Evolutionary conservation across 202 grass and related monocot genomes (phyloP).

Genomic region (Bolboschoenoplectus hybrid): DNA sequence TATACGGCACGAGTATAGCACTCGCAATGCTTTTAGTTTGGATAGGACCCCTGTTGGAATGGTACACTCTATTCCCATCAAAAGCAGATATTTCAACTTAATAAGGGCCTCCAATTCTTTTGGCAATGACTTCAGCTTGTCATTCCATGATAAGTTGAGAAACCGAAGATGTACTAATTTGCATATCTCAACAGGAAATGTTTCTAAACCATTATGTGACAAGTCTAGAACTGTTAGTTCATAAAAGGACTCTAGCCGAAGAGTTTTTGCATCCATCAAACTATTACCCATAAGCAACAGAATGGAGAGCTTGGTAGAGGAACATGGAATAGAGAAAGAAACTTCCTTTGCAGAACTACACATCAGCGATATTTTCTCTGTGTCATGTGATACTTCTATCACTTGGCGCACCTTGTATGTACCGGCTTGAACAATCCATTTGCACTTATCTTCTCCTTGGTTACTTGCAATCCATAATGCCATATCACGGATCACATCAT

Average conservation of each 20-base stretch:
- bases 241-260: not conserved
- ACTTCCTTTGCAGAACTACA: not conserved
- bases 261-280: too few relatives aligned
- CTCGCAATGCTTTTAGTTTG: too few relatives aligned
- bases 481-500: too few relatives aligned
- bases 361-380: not conserved
- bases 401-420: not conserved
- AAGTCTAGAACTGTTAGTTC: not conserved
- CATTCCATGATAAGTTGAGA: too few relatives aligned
- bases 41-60: too few relatives aligned
- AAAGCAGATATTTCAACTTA: too few relatives aligned
- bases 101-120: not conserved
- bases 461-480: too few relatives aligned
- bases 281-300: too few relatives aligned
- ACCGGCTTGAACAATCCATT: conserved; percentile 30
- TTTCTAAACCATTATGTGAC: not conserved
- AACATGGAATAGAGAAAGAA: not conserved
- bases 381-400: not conserved
- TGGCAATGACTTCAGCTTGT: not conserved
- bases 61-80: too few relatives aligned
- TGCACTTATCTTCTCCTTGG: not conserved
- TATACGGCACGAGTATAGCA: too few relatives aligned
- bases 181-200: not conserved
- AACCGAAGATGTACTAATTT: not conserved
- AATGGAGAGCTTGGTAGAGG: too few relatives aligned